Evolutionary conservation across 2,329 filamentous ascomycete genomes (phyloP), one percentile per base, ranked within the genome.

Genomic region (Fonsecaea nubica): DNA sequence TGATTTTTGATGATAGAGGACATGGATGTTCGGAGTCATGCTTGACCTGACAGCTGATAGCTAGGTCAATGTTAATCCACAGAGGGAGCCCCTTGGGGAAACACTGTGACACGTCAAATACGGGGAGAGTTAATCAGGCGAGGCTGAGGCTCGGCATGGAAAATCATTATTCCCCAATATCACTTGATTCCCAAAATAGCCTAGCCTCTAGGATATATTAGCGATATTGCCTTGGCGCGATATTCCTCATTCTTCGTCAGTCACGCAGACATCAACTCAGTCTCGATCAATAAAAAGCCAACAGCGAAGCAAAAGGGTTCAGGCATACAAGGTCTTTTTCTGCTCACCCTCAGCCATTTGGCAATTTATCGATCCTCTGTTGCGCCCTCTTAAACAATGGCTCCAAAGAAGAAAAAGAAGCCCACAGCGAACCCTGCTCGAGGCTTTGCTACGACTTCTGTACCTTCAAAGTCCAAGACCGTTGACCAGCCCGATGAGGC

Each of bases 361-460:
- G 12, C 8, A 50, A 13, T 30, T 21, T 50, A 13, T 21, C 5
- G 8, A 50, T 0, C 6, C 18, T 35, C 18, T 8, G 4, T 12
- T 7, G 25, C 8, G 15, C 30, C 12, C 32, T 4, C 13, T 25
- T 25, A 21, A 6, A 5, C 3, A 15, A 94, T 94, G 91, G 90
- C 90, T 45, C 76, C 80, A 13, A 82, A 71, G 92, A 80, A 96
- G 82, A 97, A 97, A 82, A 96, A 92, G 84, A 98, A 97, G 86
- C 85, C 91, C 63, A 87, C 87, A 32, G 87, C 90, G 36, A 98
- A 97, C 79, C 92, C 93, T 66, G 92, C 93, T 45, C 86, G 95
- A 78, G 95, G 93, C 18, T 96, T 97, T 80, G 92, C 94, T 71
- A 99, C 95, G 4, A 96, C 92, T 12, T 98, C 94, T 1, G 86